These are phyloP conservation scores for Coemansia sp. DNA, from an alignment of 192 early-diverging fungal genomes.

Conservation along the genomic window DNA sequence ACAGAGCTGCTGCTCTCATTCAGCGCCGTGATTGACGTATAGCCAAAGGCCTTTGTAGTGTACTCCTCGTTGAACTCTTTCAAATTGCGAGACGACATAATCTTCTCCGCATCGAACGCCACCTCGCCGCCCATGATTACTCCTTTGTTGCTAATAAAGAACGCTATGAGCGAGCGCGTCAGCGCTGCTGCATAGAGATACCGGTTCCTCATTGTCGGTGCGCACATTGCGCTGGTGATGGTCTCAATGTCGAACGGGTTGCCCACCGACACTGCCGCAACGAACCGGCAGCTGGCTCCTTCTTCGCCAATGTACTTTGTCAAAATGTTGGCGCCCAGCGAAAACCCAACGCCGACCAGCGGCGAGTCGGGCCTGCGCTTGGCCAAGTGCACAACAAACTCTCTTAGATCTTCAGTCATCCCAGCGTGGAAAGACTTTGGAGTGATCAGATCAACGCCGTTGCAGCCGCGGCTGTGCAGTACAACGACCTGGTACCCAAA, in stretches of 20 bases:
- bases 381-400: conserved; percentile 28
- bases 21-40: conserved; percentile 75
- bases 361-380: conserved; percentile 60
- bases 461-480: conserved; percentile 85
- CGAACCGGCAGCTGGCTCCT: conserved; percentile 64
- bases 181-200: conserved; percentile 59
- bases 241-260: conserved; percentile 82
- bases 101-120: conserved; percentile 25
- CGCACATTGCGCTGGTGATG: conserved; percentile 45
- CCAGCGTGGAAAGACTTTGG: conserved; percentile 77
- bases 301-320: conserved; percentile 87
- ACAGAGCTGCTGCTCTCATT: conserved; percentile 60
- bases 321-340: conserved; percentile 88
- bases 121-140: conserved; percentile 52
- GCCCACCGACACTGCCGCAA: conserved; percentile 73
- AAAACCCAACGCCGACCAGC: conserved; percentile 82
- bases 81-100: conserved; percentile 58
- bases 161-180: conserved; percentile 51
- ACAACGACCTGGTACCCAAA: conserved; percentile 72
- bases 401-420: conserved; percentile 71
- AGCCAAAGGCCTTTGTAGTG: conserved; percentile 71
- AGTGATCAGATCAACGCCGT: conserved; percentile 65
- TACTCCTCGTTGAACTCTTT: conserved; percentile 79
- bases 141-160: conserved; percentile 49
- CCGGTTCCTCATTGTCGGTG: conserved; percentile 52